These are phyloP conservation scores for Phaffomyces thermotolerans DNA, from an alignment of 805 yeast species.

Conservation along the genomic window DNA sequence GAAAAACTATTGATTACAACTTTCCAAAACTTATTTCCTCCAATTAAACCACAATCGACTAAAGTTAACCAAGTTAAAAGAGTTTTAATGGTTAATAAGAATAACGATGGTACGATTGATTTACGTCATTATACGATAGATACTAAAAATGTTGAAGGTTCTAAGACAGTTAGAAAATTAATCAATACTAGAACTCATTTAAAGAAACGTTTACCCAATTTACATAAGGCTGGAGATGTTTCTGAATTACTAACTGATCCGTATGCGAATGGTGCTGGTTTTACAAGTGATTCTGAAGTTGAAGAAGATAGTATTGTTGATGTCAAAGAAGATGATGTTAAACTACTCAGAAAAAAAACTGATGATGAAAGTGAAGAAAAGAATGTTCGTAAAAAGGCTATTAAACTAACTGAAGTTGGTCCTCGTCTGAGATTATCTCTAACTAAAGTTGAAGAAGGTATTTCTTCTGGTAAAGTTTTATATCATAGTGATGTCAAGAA, in stretches of 20 bases:
- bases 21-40: slow-evolving; percentile 94
- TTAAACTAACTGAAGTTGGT: slow-evolving; percentile 87
- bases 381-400: slow-evolving; percentile 60
- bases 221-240: slow-evolving; percentile 59
- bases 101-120: slow-evolving; percentile 64
- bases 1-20: slow-evolving; percentile 82
- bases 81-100: slow-evolving; percentile 76
- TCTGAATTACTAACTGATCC: slow-evolving; percentile 81
- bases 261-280: slow-evolving; percentile 61
- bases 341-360: slow-evolving; percentile 15
- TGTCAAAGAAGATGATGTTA: slow-evolving; percentile 29
- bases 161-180: slow-evolving; percentile 21
- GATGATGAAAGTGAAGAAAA: slow-evolving; percentile 13
- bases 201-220: slow-evolving; percentile 20
- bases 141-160: slow-evolving; percentile 71
- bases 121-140: slow-evolving; percentile 86
- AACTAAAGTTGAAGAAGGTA: slow-evolving; percentile 86
- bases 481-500: slow-evolving; percentile 71
- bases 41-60: slow-evolving; percentile 80
- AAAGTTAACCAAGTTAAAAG: slow-evolving; percentile 70
- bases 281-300: slow-evolving; percentile 87
- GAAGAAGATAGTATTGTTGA: slow-evolving; percentile 86
- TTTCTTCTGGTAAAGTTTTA: slow-evolving; percentile 81
- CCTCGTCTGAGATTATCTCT: slow-evolving; percentile 76
- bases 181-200: slow-evolving; percentile 19